A percentile compares a stretch with the other conserved stretches of the same genome.
Evolutionary conservation across 2,329 filamentous ascomycete genomes (phyloP).

Genomic region (Fusarium staphyleae): DNA sequence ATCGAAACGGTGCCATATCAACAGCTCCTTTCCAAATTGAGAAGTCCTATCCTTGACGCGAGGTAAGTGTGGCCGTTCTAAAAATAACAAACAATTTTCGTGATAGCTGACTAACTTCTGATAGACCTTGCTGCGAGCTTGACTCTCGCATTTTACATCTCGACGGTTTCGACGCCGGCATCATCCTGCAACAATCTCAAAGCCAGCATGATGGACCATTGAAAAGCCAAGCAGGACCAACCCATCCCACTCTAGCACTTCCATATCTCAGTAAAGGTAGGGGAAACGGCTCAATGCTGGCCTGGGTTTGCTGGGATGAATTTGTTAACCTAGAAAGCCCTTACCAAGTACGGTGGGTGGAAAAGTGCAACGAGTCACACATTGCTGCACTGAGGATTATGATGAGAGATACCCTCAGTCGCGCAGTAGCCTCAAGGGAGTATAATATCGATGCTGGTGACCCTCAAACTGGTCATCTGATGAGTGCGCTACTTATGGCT

Average conservation of each 20-base stretch:
- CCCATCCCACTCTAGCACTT: slow-evolving; percentile 23
- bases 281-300: slow-evolving; percentile 22
- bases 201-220: slow-evolving; percentile 20
- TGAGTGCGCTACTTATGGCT: slow-evolving; percentile 28
- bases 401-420: slow-evolving; percentile 24
- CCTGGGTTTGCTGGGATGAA: slow-evolving; percentile 30
- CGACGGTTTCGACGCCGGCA: slow-evolving; percentile 24
- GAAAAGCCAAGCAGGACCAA: slow-evolving; percentile 12
- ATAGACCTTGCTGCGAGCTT: slow-evolving; percentile 18
- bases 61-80: too few relatives aligned
- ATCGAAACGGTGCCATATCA: slow-evolving; percentile 19
- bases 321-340: slow-evolving; percentile 29
- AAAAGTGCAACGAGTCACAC: slow-evolving; percentile 31
- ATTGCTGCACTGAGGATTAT: slow-evolving; percentile 29
- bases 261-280: slow-evolving; percentile 17
- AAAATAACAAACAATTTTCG: too few relatives aligned
- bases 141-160: slow-evolving; percentile 28
- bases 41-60: background rate
- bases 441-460: slow-evolving; percentile 12
- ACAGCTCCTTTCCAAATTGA: slow-evolving; percentile 14
- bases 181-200: slow-evolving; percentile 29
- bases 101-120: background rate
- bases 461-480: slow-evolving; percentile 21
- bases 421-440: slow-evolving; percentile 22
- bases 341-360: slow-evolving; percentile 22